These are phyloP conservation scores for Syncephalastrum sp. DNA, from an alignment of 371 early-diverging fungal species.

Conservation along the genomic window DNA sequence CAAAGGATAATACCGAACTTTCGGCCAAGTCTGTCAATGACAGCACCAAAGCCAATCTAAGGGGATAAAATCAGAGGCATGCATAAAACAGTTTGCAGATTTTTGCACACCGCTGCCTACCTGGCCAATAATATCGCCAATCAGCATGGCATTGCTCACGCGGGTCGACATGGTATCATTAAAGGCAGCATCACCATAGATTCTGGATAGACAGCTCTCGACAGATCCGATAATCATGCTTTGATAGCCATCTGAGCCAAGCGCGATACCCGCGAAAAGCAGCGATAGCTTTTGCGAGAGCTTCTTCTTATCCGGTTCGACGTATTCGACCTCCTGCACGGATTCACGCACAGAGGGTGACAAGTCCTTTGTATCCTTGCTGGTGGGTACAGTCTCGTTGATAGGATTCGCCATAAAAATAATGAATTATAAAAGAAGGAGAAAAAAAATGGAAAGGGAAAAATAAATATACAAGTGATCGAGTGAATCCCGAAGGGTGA, in stretches of 20 bases:
- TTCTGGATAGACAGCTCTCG: constrained; percentile 12
- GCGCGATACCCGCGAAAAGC: constrained; percentile 20
- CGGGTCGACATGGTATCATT: constrained; percentile 15
- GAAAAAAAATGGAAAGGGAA: too few relatives aligned
- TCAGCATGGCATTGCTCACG: constrained; percentile 21
- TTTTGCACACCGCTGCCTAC: not conserved
- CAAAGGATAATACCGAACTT: constrained; percentile 35
- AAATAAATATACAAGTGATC: too few relatives aligned
- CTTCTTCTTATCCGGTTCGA: too few relatives aligned
- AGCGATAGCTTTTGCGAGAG: too few relatives aligned
- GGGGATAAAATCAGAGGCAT: too few relatives aligned
- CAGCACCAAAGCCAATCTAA: constrained; percentile 17
- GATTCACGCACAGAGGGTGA: too few relatives aligned
- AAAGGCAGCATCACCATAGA: constrained; percentile 17
- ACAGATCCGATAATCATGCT: constrained; percentile 20
- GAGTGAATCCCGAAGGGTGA: too few relatives aligned
- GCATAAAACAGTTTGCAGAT: constrained; percentile 1
- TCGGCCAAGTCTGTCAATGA: constrained; percentile 36
- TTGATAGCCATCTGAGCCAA: constrained; percentile 23
- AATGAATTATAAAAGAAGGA: too few relatives aligned
- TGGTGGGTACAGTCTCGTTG: too few relatives aligned
- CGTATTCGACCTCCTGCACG: too few relatives aligned
- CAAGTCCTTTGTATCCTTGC: too few relatives aligned
- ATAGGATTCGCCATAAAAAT: too few relatives aligned
- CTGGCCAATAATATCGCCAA: constrained; percentile 26